Conservation (phyloP, 768 basidiomycete species). For the Hirschioporus abietinus region DNA sequence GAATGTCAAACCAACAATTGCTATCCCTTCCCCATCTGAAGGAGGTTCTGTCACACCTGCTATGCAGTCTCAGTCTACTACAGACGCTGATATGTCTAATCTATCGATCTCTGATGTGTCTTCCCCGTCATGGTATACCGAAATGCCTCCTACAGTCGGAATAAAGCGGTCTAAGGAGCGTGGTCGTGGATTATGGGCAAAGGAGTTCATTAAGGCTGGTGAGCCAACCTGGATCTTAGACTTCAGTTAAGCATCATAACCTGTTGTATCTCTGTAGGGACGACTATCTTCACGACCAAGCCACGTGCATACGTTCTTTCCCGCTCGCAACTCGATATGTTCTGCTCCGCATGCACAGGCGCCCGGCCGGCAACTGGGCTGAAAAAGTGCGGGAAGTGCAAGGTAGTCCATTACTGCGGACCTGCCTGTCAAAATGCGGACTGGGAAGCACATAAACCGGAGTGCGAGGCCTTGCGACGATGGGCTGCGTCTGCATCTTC, state of each 20-base stretch:
- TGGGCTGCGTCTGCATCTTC: constrained; percentile 52
- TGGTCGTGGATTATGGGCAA: constrained; percentile 46
- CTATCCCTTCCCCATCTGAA: too few relatives aligned
- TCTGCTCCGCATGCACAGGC: constrained; percentile 68
- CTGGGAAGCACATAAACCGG: constrained; percentile 70
- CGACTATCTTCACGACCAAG: constrained; percentile 46
- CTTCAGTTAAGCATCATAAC: constrained; percentile 6
- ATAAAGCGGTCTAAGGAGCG: constrained; percentile 28
- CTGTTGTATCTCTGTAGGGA: constrained; percentile 37
- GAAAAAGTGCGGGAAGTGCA: constrained; percentile 73
- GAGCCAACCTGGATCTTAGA: not conserved
- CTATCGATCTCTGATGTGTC: not conserved
- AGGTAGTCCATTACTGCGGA: constrained; percentile 69
- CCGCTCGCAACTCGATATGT: constrained; percentile 46
- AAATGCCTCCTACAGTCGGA: constrained; percentile 37
- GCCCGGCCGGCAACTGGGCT: constrained; percentile 34
- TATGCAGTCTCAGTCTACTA: not conserved
- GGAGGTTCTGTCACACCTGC: not conserved
- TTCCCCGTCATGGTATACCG: constrained; percentile 19
- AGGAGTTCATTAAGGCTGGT: constrained; percentile 33
- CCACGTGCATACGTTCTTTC: constrained; percentile 67
- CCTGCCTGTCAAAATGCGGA: constrained; percentile 62
- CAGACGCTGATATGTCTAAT: not conserved
- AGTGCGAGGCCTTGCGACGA: constrained; percentile 65
- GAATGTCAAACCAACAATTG: too few relatives aligned